phyloP scores from a whole-genome alignment of 352 stramenopile species.

The Phytopythium helicoides region DNA sequence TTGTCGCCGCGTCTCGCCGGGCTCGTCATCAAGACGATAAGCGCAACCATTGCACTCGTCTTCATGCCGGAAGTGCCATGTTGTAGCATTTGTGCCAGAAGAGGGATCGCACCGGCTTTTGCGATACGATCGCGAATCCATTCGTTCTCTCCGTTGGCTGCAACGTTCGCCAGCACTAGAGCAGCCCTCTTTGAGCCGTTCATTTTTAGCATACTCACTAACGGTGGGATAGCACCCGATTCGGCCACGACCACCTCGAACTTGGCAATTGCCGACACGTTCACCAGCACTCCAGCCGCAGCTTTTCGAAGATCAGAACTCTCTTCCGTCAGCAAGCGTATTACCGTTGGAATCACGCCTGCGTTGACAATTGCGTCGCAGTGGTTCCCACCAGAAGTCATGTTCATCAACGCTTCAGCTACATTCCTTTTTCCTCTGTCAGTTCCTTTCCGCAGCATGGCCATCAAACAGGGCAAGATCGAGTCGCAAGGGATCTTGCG shows the following conservation, averaged over 20 bases:
- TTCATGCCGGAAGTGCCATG: not conserved
- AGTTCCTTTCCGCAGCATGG: not conserved
- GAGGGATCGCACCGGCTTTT: not conserved
- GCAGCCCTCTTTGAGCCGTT: not conserved
- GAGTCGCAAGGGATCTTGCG: not conserved
- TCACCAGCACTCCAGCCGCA: not conserved
- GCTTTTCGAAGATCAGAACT: not conserved
- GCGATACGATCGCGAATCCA: not conserved
- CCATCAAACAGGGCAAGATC: not conserved
- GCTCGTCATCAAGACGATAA: conserved; percentile 2
- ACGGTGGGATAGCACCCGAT: not conserved
- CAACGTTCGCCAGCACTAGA: not conserved
- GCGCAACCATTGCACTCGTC: not conserved
- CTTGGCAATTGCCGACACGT: not conserved
- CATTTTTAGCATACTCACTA: not conserved
- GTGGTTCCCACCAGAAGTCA: not conserved
- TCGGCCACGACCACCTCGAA: not conserved
- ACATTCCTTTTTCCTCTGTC: not conserved
- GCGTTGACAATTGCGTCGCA: not conserved
- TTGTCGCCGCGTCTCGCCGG: not conserved
- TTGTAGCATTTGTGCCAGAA: not conserved
- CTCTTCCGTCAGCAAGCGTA: not conserved
- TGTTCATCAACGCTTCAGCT: not conserved
- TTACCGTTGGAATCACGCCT: not conserved
- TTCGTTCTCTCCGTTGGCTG: not conserved